Evolutionary conservation across 345 rosid genomes (phyloP).

Genomic region (Isatis tinctoria): DNA sequence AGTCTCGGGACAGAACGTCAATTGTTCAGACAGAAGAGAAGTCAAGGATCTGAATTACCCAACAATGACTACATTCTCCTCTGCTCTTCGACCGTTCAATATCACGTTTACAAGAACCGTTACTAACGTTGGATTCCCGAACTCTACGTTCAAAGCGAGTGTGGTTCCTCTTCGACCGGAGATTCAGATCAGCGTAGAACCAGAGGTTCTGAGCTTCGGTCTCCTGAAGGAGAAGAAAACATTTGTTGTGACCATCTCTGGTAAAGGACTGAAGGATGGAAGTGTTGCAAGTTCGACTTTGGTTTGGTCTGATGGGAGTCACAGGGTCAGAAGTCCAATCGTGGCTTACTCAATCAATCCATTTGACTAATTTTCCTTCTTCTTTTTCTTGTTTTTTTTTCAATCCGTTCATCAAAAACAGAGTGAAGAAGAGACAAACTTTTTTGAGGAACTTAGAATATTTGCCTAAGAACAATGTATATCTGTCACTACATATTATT

Average conservation of each 20-base stretch:
- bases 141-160: slow-evolving; percentile 34
- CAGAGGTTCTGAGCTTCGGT: slow-evolving; percentile 24
- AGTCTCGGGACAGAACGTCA: slow-evolving; percentile 9
- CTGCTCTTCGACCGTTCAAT: slow-evolving; percentile 1
- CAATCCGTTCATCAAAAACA: neutral
- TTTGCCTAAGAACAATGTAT: neutral
- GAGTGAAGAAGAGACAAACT: neutral
- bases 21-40: slow-evolving; percentile 17
- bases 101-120: slow-evolving; percentile 34
- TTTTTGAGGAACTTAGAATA: neutral
- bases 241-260: slow-evolving; percentile 30
- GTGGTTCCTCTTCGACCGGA: slow-evolving; percentile 9
- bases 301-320: slow-evolving; percentile 40
- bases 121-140: slow-evolving; percentile 35
- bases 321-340: slow-evolving; percentile 37
- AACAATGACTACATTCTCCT: slow-evolving; percentile 19
- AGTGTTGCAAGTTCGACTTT: slow-evolving; percentile 27
- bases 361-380: neutral
- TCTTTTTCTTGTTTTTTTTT: neutral
- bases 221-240: slow-evolving; percentile 23
- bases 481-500: slow-evolving; percentile 36
- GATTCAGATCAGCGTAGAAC: slow-evolving; percentile 27
- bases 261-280: slow-evolving; percentile 6
- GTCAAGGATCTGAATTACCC: slow-evolving; percentile 39
- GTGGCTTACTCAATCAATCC: slow-evolving; percentile 26